phyloP scores from a whole-genome alignment of 1,139 yeast species.

The Sugiyamaella xylanicola region DNA sequence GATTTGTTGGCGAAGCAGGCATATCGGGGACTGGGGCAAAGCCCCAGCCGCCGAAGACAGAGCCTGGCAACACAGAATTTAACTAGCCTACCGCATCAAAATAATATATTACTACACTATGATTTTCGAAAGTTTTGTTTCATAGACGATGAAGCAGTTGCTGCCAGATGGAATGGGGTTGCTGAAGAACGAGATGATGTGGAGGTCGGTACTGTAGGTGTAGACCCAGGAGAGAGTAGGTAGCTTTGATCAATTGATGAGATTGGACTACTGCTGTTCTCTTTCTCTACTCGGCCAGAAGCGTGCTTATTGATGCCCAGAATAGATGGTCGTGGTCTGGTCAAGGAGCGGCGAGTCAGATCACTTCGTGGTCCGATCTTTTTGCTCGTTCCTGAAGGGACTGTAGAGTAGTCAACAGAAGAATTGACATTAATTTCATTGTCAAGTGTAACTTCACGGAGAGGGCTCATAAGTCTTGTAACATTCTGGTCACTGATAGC shows the following conservation, averaged over 20 bases:
- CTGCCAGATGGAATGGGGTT: constrained; percentile 23
- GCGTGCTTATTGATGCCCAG: constrained; percentile 28
- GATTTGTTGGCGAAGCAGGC: no score
- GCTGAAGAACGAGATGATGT: constrained; percentile 13
- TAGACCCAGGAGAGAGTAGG: constrained; percentile 8
- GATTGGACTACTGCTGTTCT: constrained; percentile 24
- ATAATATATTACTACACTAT: neutral
- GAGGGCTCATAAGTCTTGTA: constrained; percentile 12
- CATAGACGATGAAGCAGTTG: constrained; percentile 33
- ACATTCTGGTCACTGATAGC: neutral
- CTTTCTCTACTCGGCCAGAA: constrained; percentile 29
- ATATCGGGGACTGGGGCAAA: no score
- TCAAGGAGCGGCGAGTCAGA: constrained; percentile 27
- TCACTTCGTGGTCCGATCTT: constrained; percentile 35
- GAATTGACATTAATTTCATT: constrained; percentile 15
- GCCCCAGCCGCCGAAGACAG: no score
- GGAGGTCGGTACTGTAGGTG: no score
- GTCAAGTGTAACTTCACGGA: constrained; percentile 15
- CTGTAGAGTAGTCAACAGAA: constrained; percentile 6
- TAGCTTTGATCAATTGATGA: constrained; percentile 7
- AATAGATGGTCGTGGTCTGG: constrained; percentile 21
- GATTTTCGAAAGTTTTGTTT: constrained; percentile 25
- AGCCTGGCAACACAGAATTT: no score
- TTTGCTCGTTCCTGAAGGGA: constrained; percentile 14
- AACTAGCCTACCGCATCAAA: neutral